phyloP scores from a whole-genome alignment of 768 basidiomycete genomes.

The Candolleomyces aberdarensis region DNA sequence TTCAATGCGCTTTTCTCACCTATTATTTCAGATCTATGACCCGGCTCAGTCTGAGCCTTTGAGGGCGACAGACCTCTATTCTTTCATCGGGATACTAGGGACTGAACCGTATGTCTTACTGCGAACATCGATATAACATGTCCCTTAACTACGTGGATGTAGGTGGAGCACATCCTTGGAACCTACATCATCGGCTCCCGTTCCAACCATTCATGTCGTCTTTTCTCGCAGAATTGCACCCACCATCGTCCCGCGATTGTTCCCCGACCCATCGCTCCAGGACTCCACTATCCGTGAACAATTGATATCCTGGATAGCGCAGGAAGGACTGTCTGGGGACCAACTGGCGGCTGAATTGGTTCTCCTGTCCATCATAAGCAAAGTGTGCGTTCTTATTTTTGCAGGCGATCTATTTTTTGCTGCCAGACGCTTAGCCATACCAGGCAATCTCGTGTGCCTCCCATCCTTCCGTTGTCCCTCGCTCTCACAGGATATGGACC shows the following conservation, averaged over 20 bases:
- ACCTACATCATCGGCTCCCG: slow-evolving; percentile 29
- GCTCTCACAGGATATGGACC: slow-evolving; percentile 60
- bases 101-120: slow-evolving; percentile 55
- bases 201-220: slow-evolving; percentile 70
- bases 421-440: slow-evolving; percentile 3
- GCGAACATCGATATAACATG: slow-evolving; percentile 9
- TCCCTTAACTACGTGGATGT: not conserved
- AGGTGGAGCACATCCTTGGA: slow-evolving; percentile 43
- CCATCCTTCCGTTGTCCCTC: slow-evolving; percentile 65
- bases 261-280: slow-evolving; percentile 24
- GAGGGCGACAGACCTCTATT: slow-evolving; percentile 59
- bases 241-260: slow-evolving; percentile 37
- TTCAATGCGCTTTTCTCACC: not conserved
- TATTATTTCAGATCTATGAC: slow-evolving; percentile 53
- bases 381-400: slow-evolving; percentile 50
- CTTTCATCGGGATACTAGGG: slow-evolving; percentile 72
- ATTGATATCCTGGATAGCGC: slow-evolving; percentile 71
- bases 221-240: slow-evolving; percentile 43
- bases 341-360: slow-evolving; percentile 71
- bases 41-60: slow-evolving; percentile 37
- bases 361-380: slow-evolving; percentile 54
- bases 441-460: slow-evolving; percentile 66
- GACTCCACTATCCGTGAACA: slow-evolving; percentile 39
- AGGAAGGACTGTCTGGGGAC: slow-evolving; percentile 68
- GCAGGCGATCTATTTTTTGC: not conserved